Conservation (phyloP, 768 basidiomycete genomes). For the Collybiopsis confluens region DNA sequence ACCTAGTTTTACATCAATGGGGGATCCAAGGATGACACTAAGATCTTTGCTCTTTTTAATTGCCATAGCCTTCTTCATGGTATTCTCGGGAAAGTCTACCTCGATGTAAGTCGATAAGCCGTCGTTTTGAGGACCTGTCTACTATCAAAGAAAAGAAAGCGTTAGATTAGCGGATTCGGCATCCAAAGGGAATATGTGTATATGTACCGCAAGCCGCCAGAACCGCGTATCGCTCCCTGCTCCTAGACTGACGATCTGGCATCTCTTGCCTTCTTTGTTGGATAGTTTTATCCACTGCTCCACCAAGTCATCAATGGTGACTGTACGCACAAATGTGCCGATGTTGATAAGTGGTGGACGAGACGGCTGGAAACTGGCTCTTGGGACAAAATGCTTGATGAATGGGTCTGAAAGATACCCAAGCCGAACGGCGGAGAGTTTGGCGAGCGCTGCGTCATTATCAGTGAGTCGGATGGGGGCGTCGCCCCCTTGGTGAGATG, state of each 20-base stretch:
- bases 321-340: slow-evolving; percentile 84
- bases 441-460: slow-evolving; percentile 77
- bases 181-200: slow-evolving; percentile 23
- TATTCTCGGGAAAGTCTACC: slow-evolving; percentile 86
- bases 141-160: slow-evolving; percentile 51
- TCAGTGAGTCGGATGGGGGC: slow-evolving; percentile 73
- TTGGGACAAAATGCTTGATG: slow-evolving; percentile 61
- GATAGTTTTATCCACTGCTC: slow-evolving; percentile 55
- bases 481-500: slow-evolving; percentile 41
- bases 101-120: slow-evolving; percentile 69
- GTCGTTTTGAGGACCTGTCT: slow-evolving; percentile 56
- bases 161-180: slow-evolving; percentile 30
- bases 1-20: slow-evolving; percentile 56
- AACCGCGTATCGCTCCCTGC: slow-evolving; percentile 95
- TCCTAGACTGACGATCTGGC: slow-evolving; percentile 92
- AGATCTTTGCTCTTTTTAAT: slow-evolving; percentile 67
- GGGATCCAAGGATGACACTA: slow-evolving; percentile 45
- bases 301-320: slow-evolving; percentile 76
- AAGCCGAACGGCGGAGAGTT: slow-evolving; percentile 78
- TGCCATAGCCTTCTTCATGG: slow-evolving; percentile 75
- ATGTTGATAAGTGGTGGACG: slow-evolving; percentile 91
- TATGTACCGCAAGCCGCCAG: slow-evolving; percentile 82
- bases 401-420: slow-evolving; percentile 81
- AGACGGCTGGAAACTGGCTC: slow-evolving; percentile 54
- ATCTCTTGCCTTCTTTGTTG: slow-evolving; percentile 36